These are phyloP conservation scores for Epichloe brachyelytri DNA, from an alignment of 2,329 filamentous ascomycete species.

Conservation along the genomic window DNA sequence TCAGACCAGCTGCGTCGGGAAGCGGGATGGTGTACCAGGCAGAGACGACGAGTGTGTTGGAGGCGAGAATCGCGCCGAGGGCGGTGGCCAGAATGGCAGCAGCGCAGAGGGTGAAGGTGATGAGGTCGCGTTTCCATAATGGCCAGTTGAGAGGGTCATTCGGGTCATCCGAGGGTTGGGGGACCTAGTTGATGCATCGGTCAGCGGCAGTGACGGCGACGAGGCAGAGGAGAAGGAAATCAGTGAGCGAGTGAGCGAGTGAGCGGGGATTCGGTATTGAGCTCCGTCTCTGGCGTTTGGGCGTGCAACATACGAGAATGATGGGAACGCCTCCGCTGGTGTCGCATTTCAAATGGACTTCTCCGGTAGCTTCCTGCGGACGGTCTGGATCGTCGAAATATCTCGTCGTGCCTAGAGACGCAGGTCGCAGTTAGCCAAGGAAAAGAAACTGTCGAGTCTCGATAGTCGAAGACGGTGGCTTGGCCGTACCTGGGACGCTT, in stretches of 20 bases:
- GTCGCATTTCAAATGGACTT: conserved; percentile 56
- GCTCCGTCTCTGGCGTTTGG: not conserved
- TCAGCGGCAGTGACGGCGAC: not conserved
- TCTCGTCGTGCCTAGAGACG: conserved; percentile 41
- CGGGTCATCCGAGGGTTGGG: conserved; percentile 81
- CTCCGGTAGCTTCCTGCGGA: conserved; percentile 28
- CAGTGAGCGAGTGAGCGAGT: no score
- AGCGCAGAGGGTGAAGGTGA: conserved; percentile 65
- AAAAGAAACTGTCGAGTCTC: not conserved
- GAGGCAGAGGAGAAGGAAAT: not conserved
- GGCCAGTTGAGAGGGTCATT: conserved; percentile 85
- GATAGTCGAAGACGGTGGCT: no score
- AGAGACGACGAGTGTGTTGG: conserved; percentile 70
- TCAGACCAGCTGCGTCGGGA: conserved; percentile 67
- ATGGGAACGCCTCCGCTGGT: conserved; percentile 51
- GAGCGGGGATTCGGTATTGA: not conserved
- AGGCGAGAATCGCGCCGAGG: conserved; percentile 74
- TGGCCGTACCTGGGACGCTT: conserved; percentile 59
- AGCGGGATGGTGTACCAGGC: conserved; percentile 53
- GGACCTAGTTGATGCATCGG: conserved; percentile 28
- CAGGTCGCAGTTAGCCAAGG: conserved; percentile 1
- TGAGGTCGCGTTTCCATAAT: conserved; percentile 70
- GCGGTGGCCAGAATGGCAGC: conserved; percentile 73
- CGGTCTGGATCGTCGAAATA: conserved; percentile 49
- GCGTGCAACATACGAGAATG: conserved; percentile 48